A percentile compares a stretch with the other conserved stretches of the same genome.
These are phyloP conservation scores for Exutisphaerella laricina DNA, from an alignment of 2,329 filamentous ascomycete species.

Conservation along the genomic window DNA sequence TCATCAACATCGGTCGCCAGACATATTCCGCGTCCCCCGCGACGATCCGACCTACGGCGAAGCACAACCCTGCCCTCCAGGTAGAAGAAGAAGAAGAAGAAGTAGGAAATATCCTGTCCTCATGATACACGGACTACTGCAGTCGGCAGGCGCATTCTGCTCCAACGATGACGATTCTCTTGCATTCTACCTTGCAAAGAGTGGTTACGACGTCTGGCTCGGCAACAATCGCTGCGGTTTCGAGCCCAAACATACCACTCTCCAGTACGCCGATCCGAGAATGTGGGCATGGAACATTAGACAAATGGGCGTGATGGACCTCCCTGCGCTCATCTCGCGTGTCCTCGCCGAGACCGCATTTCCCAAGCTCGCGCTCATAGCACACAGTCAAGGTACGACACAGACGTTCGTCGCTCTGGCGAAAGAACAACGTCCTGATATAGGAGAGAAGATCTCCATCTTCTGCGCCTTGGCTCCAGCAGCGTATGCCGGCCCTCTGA, in stretches of 20 bases:
- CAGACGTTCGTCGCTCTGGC: constrained; percentile 82
- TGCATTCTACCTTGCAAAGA: constrained; percentile 87
- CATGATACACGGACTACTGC: constrained; percentile 80
- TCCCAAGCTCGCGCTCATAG: constrained; percentile 72
- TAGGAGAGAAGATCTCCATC: constrained; percentile 76
- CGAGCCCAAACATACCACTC: constrained; percentile 64
- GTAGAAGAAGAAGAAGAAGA: no score
- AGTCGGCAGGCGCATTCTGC: constrained; percentile 83
- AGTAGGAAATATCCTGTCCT: constrained; percentile 77
- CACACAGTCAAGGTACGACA: constrained; percentile 87
- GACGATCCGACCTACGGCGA: constrained; percentile 23
- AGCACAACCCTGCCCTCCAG: constrained; percentile 34
- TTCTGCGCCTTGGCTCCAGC: constrained; percentile 90
- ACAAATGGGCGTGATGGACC: constrained; percentile 86
- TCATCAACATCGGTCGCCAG: constrained; percentile 52
- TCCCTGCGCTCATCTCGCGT: constrained; percentile 72
- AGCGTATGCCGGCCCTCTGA: constrained; percentile 79
- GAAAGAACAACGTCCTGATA: constrained; percentile 80
- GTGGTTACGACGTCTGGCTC: constrained; percentile 91
- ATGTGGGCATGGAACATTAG: constrained; percentile 98
- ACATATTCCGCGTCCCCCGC: constrained; percentile 48
- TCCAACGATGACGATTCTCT: constrained; percentile 84
- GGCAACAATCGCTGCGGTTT: constrained; percentile 92
- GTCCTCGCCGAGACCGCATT: constrained; percentile 80
- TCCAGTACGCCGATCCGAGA: constrained; percentile 69